Conservation (phyloP, 1,139 yeast genomes). For the Suhomyces wounanorum region DNA sequence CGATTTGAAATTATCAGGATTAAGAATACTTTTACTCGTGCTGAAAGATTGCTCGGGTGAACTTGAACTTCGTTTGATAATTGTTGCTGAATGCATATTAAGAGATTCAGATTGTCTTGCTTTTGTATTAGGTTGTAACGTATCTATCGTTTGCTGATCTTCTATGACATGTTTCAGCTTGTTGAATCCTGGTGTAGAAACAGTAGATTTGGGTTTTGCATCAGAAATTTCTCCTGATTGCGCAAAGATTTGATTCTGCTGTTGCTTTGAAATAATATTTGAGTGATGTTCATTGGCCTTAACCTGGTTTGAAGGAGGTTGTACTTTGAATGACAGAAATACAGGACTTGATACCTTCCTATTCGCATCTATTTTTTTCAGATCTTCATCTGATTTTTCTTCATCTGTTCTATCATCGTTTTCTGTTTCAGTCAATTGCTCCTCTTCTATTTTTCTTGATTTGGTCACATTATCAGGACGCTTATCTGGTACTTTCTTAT, state of each 20-base stretch:
- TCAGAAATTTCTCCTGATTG: background rate
- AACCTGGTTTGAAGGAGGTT: background rate
- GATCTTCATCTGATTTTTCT: slow-evolving; percentile 12
- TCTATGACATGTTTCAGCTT: background rate
- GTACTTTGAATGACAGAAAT: slow-evolving; percentile 1
- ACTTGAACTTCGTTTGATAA: background rate
- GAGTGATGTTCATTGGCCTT: background rate
- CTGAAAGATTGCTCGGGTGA: background rate
- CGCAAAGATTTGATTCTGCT: background rate
- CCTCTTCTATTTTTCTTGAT: slow-evolving; percentile 13
- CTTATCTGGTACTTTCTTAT: background rate
- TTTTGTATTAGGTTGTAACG: background rate
- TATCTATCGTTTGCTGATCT: background rate
- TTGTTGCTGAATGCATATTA: background rate
- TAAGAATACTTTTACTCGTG: background rate
- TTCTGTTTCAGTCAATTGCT: slow-evolving; percentile 21
- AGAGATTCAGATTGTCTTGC: background rate
- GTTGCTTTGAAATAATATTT: background rate
- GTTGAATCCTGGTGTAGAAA: background rate
- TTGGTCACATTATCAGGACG: background rate
- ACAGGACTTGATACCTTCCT: background rate
- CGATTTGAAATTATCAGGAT: background rate
- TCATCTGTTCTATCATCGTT: slow-evolving; percentile 22
- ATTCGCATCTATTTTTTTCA: background rate
- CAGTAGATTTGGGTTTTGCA: background rate